phyloP scores from a whole-genome alignment of 2,329 filamentous ascomycete species.

The Ceratocystiopsis sp. region DNA sequence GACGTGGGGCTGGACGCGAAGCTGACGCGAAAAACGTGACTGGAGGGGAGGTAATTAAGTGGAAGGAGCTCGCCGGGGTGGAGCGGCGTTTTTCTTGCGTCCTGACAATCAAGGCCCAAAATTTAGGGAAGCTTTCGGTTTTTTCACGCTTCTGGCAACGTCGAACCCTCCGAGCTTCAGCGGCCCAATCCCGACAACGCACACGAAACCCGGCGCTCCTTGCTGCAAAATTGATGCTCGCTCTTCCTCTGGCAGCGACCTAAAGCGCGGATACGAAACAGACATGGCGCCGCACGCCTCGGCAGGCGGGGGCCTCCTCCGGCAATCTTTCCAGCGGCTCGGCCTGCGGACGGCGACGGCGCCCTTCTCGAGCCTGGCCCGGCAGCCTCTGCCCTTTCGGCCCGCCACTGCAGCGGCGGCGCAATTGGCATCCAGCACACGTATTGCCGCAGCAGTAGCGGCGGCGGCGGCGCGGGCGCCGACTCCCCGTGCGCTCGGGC shows the following conservation, averaged over 20 bases:
- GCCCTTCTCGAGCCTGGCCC: slow-evolving; percentile 5
- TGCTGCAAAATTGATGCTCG: no score
- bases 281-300: slow-evolving; percentile 17
- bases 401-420: not conserved
- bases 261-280: not conserved
- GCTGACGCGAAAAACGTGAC: slow-evolving; percentile 28
- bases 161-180: not conserved
- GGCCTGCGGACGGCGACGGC: slow-evolving; percentile 23
- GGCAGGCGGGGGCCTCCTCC: slow-evolving; percentile 20
- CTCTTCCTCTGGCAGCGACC: no score
- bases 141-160: not conserved
- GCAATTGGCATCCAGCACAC: not conserved
- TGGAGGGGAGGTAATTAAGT: not conserved
- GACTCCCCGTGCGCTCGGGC: not conserved
- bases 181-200: no score
- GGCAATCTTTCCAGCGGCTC: slow-evolving; percentile 33
- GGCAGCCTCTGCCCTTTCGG: no score
- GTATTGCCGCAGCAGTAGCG: not conserved
- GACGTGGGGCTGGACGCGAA: slow-evolving; percentile 17
- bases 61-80: no score
- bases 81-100: not conserved
- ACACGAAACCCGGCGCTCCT: no score
- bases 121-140: not conserved
- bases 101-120: not conserved
- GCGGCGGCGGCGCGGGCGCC: no score